phyloP scores from a whole-genome alignment of 2,329 filamentous ascomycete genomes.

The Fusarium dlaminii region DNA sequence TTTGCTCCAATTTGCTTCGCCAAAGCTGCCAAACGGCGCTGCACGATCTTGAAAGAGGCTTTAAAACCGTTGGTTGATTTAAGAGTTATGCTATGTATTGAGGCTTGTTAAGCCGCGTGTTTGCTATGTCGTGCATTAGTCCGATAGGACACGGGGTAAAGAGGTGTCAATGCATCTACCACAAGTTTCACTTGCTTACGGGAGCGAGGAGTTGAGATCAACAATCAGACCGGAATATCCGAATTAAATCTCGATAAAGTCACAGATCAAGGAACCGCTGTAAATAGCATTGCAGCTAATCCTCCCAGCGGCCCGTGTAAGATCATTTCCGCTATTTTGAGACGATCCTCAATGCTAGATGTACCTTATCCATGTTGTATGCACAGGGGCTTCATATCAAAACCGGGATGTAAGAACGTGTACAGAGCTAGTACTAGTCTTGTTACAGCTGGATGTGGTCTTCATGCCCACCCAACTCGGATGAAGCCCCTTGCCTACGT shows the following conservation, averaged over 20 bases:
- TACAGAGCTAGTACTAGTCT: conserved; percentile 12
- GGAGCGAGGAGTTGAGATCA: neutral
- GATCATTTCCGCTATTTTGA: conserved; percentile 14
- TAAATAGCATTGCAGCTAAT: conserved; percentile 3
- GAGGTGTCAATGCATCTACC: conserved; percentile 6
- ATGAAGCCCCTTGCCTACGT: conserved; percentile 8
- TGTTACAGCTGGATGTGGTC: conserved; percentile 19
- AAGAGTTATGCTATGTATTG: neutral
- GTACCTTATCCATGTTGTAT: conserved; percentile 4
- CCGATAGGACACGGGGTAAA: neutral
- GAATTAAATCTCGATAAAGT: conserved; percentile 2
- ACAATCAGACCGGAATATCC: conserved; percentile 18
- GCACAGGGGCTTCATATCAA: conserved; percentile 5
- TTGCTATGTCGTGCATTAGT: conserved; percentile 16
- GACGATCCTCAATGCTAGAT: conserved; percentile 25
- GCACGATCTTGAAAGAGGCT: neutral
- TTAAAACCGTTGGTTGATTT: neutral
- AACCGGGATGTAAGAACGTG: conserved; percentile 13
- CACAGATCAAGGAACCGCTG: conserved; percentile 1
- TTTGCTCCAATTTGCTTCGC: conserved; percentile 8
- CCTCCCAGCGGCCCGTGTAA: conserved; percentile 7
- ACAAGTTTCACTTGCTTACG: conserved; percentile 1
- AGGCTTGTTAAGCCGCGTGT: neutral
- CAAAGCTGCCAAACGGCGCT: conserved; percentile 16
- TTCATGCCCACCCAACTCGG: conserved; percentile 13